phyloP scores from a whole-genome alignment of 179 eudicot species.

The Beta corolliflora region DNA sequence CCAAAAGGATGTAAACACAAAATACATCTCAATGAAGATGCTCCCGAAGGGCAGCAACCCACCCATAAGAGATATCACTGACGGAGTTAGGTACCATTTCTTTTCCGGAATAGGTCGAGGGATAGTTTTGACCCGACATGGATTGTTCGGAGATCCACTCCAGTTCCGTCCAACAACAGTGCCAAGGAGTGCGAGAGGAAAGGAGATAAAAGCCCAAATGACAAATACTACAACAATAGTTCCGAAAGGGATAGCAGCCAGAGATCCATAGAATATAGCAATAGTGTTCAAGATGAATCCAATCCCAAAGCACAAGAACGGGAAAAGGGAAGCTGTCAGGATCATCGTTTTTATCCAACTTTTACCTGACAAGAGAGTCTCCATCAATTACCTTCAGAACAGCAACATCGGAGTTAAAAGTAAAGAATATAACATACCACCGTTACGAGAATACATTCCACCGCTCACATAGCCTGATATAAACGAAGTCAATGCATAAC shows the following conservation, averaged over 20 bases:
- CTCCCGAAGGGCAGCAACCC: constrained; percentile 91
- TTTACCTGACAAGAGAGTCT: constrained; percentile 57
- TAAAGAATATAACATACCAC: constrained; percentile 55
- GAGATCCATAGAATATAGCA: constrained; percentile 85
- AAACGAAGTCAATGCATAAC: constrained; percentile 87
- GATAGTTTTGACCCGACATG: constrained; percentile 94
- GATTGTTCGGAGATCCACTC: constrained; percentile 87
- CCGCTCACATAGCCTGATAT: constrained; percentile 92
- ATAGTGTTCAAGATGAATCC: constrained; percentile 79
- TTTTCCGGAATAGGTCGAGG: constrained; percentile 95
- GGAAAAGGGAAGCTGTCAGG: constrained; percentile 87
- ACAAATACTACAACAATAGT: constrained; percentile 81
- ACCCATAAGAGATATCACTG: constrained; percentile 80
- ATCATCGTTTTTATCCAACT: constrained; percentile 85
- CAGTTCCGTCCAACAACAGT: constrained; percentile 88
- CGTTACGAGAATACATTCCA: constrained; percentile 87
- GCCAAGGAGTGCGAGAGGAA: constrained; percentile 91
- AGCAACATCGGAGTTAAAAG: background rate
- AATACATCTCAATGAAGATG: constrained; percentile 91
- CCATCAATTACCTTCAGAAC: background rate
- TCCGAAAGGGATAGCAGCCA: constrained; percentile 96
- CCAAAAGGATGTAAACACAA: constrained; percentile 94
- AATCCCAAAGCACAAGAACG: constrained; percentile 86
- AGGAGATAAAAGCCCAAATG: constrained; percentile 90
- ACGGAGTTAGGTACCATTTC: constrained; percentile 93